phyloP scores from a whole-genome alignment of 140 eudicot species.

The Bidens hawaiensis region DNA sequence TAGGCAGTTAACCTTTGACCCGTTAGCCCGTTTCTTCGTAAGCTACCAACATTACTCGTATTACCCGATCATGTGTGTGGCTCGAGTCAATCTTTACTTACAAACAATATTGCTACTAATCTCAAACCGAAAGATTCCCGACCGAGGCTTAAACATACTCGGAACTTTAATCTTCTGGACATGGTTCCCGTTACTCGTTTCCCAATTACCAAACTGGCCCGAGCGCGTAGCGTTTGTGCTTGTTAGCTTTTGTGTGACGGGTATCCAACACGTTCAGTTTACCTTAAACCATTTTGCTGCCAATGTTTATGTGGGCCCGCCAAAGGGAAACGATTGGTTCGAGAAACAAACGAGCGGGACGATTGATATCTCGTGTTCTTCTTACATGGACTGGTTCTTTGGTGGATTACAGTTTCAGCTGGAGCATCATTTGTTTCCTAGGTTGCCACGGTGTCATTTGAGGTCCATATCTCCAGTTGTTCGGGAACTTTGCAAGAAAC shows the following conservation, averaged over 20 bases:
- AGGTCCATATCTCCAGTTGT: constrained; percentile 72
- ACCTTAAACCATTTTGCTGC: no score
- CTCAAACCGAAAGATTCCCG: constrained; percentile 65
- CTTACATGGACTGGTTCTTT: constrained; percentile 77
- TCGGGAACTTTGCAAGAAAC: constrained; percentile 68
- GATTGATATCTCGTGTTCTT: constrained; percentile 64
- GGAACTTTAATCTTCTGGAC: constrained; percentile 96
- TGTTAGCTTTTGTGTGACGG: no score
- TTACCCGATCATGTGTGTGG: constrained; percentile 88
- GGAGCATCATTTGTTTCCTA: no score
- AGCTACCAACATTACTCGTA: constrained; percentile 72
- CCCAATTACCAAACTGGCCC: constrained; percentile 64
- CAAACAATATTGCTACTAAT: constrained; percentile 68
- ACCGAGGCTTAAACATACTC: constrained; percentile 58
- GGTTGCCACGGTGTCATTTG: no score
- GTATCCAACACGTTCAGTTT: no score
- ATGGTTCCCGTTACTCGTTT: constrained; percentile 82
- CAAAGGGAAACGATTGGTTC: no score
- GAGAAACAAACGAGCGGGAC: no score
- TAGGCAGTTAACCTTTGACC: no score
- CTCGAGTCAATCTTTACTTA: constrained; percentile 58
- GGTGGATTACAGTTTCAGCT: constrained; percentile 85
- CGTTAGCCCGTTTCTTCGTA: constrained; percentile 63
- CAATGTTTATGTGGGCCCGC: no score
- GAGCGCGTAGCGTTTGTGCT: constrained; percentile 68